Base-by-base conservation (phyloP, 2,329 filamentous ascomycete species). In the Aspergillus sp. region DNA sequence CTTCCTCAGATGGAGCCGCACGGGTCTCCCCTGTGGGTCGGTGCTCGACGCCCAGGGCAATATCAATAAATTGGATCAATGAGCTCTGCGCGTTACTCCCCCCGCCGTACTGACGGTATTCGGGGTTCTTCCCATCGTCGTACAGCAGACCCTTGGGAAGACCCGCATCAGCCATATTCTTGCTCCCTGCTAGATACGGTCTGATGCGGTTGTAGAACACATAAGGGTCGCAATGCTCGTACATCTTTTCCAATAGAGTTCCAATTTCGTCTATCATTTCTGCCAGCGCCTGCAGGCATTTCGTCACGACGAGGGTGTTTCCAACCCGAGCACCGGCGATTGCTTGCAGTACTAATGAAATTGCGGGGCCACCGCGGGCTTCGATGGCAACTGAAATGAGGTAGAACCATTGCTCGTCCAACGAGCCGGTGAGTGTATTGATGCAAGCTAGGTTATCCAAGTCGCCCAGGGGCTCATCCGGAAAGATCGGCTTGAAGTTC, bases 381-480 rank as follows among this genome's bases (percentile, higher is more conserved):
- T 99, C 95, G 63, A 99, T 97, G 61, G 93, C 95, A 3, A 97
- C 90, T 0, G 92, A 97, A 52, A 98, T 86, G 12, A 99, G 82
- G 73, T 98, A 99, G 73, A 99, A 99, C 95, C 95, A 99, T 61
- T 95, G 96, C 77, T 99, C 95, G 71, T 99, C 95, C 55, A 96
- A 81, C 7, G 92, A 93, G 51, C 95, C 95, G 15, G 95, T 98
- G 70, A 97, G 96, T 15, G 95, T 97, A 68, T 87, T 86, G 60
- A 98, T 82, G 2, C 91, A 95, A 41, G 91, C 87, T 56, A 99
- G 83, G 68, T 99, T 98, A 69, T 95, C 88, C 46, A 98, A 82
- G 62, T 86, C 86, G 69, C 96, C 91, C 57, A 95, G 86, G 37
- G 85, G 83, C 73, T 97, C 93, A 61, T 91, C 86, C 59, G 86